Evolutionary conservation across 1,284 basidiomycete species (phyloP), one percentile per base, ranked within the genome.

Genomic region (Vanrija humicola): DNA sequence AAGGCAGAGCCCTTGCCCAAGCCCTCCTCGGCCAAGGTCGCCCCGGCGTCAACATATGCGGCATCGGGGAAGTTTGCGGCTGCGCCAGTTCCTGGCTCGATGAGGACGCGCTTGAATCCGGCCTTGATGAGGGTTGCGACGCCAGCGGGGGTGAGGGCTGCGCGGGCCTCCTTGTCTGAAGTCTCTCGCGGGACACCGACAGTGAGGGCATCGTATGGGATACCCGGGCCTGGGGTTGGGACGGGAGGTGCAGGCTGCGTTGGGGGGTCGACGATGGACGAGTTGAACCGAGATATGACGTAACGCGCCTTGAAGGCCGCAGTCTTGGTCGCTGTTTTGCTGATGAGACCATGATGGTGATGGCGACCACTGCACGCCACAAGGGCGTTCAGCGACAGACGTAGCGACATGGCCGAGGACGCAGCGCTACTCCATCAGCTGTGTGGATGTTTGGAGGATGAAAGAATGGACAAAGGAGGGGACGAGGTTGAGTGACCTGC

Each of bases 81-180:
- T 26, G 75, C 72, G 43, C 89, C 89, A 12, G 89, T 88, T 59
- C 83, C 81, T 48, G 79, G 80, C 72, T 90, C 87, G 21, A 91
- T 81, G 38, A 90, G 78, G 38, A 91, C 82, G 53, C 80, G 80
- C 16, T 75, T 69, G 69, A 91, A 90, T 6, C 89, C 89, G 65
- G 90, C 90, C 79, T 91, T 91, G 56, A 83, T 81, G 39, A 91
- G 79, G 14, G 86, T 68, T 5, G 83, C 79, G 9, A 84, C 83
- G 66, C 90, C 89, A 65, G 85, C 82, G 5, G 89, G 89, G 1
- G 89, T 89, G 16, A 91, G 77, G 40, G 88, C 82, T 39, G 90
- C 88, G 50, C 89, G 84, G 54, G 84, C 81, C 72, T 91, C 89
- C 62, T 85, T 82, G 3, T 85, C 84, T 67, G 82, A 90, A 23